phyloP scores from a whole-genome alignment of 768 basidiomycete genomes.

The Auricularia cornea region DNA sequence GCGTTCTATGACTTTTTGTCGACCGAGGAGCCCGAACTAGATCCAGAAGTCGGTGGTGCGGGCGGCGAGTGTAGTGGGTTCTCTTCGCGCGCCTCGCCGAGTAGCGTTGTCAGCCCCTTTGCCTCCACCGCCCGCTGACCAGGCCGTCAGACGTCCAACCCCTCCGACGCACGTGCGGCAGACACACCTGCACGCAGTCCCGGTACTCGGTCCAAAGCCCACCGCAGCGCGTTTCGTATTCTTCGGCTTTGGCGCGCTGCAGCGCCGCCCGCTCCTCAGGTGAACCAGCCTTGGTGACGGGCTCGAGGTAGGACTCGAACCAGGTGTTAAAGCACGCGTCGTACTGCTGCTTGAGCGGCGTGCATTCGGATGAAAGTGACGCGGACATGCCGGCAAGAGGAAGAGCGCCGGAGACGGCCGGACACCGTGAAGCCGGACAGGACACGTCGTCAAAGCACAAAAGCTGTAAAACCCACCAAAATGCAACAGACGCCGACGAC shows the following conservation, averaged over 20 bases:
- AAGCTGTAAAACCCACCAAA: too few relatives aligned
- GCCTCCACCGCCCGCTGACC: constrained; percentile 69
- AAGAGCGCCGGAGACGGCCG: neutral
- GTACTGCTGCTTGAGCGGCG: constrained; percentile 80
- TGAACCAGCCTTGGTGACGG: constrained; percentile 40
- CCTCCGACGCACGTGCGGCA: neutral
- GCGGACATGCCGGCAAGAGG: constrained; percentile 46
- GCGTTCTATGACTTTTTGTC: too few relatives aligned
- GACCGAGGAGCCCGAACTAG: too few relatives aligned
- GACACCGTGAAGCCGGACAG: too few relatives aligned
- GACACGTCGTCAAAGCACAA: too few relatives aligned
- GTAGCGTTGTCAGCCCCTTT: constrained; percentile 63
- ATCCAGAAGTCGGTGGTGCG: constrained; percentile 26
- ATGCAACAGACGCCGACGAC: too few relatives aligned
- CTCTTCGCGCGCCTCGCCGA: constrained; percentile 74
- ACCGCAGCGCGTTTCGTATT: constrained; percentile 83
- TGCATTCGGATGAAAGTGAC: constrained; percentile 78
- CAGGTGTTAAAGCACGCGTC: constrained; percentile 95
- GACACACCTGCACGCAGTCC: constrained; percentile 70
- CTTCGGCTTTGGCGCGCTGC: constrained; percentile 72
- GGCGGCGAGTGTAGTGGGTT: constrained; percentile 54
- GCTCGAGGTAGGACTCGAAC: constrained; percentile 95
- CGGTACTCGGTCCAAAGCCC: constrained; percentile 74
- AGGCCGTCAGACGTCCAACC: neutral
- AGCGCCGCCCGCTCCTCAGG: constrained; percentile 47